Percentiles rank a stretch among this genome's conserved stretches.
These are phyloP conservation scores for Fragaria nilgerrensis DNA, from an alignment of 306 rosid genomes.

Conservation along the genomic window DNA sequence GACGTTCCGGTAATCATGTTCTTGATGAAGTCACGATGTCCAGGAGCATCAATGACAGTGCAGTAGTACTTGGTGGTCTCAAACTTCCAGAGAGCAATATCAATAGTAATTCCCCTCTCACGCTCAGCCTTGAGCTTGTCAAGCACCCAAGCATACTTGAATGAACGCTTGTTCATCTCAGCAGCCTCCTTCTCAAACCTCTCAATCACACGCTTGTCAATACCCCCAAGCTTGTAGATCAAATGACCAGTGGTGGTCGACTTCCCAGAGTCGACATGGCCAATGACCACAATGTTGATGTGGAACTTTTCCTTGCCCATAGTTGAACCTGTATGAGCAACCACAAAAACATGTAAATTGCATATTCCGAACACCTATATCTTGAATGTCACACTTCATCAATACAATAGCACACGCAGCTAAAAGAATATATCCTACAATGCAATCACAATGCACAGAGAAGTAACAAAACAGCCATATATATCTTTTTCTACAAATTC, in stretches of 20 bases:
- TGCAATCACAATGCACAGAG: not conserved
- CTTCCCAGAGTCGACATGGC: constrained; percentile 93
- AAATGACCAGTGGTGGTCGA: constrained; percentile 88
- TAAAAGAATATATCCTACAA: not conserved
- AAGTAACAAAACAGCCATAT: too few relatives aligned
- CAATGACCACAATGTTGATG: constrained; percentile 91
- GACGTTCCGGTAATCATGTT: constrained; percentile 95
- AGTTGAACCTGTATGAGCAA: constrained; percentile 5
- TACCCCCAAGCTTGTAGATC: constrained; percentile 94
- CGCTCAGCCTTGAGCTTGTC: constrained; percentile 98
- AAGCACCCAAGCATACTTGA: constrained; percentile 96
- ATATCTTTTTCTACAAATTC: not conserved
- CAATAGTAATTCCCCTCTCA: constrained; percentile 91
- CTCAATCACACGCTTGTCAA: constrained; percentile 94
- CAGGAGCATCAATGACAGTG: constrained; percentile 93
- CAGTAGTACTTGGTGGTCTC: constrained; percentile 92
- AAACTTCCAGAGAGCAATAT: constrained; percentile 90
- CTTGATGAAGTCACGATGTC: constrained; percentile 90
- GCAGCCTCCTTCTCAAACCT: constrained; percentile 94
- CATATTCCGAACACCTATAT: not conserved
- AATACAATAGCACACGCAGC: not conserved
- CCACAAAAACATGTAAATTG: not conserved
- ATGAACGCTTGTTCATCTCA: constrained; percentile 95
- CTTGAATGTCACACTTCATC: not conserved
- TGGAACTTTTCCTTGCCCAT: constrained; percentile 92